Evolutionary conservation across 2,329 filamentous ascomycete genomes (phyloP), one percentile per base, ranked within the genome.

Genomic region (Diaporthe nobilis): DNA sequence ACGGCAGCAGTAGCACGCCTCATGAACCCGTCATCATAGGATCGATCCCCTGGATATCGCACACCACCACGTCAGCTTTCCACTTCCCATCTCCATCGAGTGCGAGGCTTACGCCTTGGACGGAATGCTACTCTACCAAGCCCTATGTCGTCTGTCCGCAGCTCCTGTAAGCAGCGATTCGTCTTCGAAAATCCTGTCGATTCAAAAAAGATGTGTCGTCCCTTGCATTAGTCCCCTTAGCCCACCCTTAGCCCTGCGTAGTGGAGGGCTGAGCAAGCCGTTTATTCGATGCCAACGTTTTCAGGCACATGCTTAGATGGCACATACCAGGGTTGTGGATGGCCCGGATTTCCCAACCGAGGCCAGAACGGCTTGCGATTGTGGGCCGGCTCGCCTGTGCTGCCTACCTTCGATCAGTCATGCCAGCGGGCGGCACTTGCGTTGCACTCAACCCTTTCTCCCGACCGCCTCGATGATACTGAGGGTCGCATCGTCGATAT

Each of bases 141-240:
- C 49, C 65, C 31, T 53, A 55, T 44, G 71, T 42, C 47, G 25
- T 63, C 47, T 65, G 51, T 73, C 31, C 25, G 39, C 39, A 39
- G 47, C 47, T 61, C 37, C 47, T 55, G 71, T 44, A 73, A 73
- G 58, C 58, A 53, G 34, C 37, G 51, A 42, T 37, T 31, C 47
- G 20, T 47, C 25, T 22, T 44, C 39, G 25, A 25, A 17, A n/a
- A 55, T 15, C 57, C 37, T 22, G 57, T 37, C 57, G 28, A 42
- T 15, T 42, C 47, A 28, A 25, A 37, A 7, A 57, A 34, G 42
- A n/a, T 42, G 37, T 65, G 71, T 65, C 71, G 71, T 25, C 49
- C 71, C 71, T 73, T 73, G 71, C 71, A 73, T 73, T 73, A 65
- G 71, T 44, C 31, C 47, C 34, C 34, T 37, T 57, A 44, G 47